phyloP scores from a whole-genome alignment of 176 grass and related monocot species.

The Echinochloa phyllopogon region DNA sequence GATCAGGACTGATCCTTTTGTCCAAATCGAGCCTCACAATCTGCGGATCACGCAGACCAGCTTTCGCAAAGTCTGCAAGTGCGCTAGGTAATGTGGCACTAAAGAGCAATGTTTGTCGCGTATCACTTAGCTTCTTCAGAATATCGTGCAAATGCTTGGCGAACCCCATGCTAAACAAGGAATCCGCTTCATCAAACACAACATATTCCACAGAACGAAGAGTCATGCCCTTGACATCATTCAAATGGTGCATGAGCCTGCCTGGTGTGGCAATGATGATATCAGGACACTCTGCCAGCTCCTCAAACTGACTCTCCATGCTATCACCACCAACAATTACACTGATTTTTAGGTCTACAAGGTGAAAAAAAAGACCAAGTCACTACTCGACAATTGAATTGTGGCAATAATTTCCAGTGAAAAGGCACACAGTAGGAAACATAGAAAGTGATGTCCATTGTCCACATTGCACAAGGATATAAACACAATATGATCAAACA shows the following conservation, averaged over 20 bases:
- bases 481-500: slow-evolving; percentile 20
- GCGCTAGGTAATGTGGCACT: slow-evolving; percentile 87
- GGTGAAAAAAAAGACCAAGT: not conserved
- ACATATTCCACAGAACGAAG: slow-evolving; percentile 91
- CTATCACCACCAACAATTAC: slow-evolving; percentile 95
- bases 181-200: slow-evolving; percentile 97
- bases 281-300: slow-evolving; percentile 84
- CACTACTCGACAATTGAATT: not conserved
- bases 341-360: slow-evolving; percentile 73
- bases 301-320: slow-evolving; percentile 98
- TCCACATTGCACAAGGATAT: not conserved
- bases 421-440: not conserved
- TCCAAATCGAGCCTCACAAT: slow-evolving; percentile 84
- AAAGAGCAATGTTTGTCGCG: slow-evolving; percentile 86
- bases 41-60: slow-evolving; percentile 82
- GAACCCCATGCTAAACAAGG: slow-evolving; percentile 86
- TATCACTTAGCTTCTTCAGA: slow-evolving; percentile 70
- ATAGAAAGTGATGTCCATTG: not conserved
- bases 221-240: slow-evolving; percentile 84
- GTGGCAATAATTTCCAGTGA: not conserved
- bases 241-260: slow-evolving; percentile 86
- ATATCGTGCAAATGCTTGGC: slow-evolving; percentile 69
- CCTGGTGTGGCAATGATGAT: slow-evolving; percentile 99
- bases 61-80: slow-evolving; percentile 92
- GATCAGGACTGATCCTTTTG: slow-evolving; percentile 91